phyloP scores from a whole-genome alignment of 371 early-diverging fungal genomes.

The Mortierella sp. region DNA sequence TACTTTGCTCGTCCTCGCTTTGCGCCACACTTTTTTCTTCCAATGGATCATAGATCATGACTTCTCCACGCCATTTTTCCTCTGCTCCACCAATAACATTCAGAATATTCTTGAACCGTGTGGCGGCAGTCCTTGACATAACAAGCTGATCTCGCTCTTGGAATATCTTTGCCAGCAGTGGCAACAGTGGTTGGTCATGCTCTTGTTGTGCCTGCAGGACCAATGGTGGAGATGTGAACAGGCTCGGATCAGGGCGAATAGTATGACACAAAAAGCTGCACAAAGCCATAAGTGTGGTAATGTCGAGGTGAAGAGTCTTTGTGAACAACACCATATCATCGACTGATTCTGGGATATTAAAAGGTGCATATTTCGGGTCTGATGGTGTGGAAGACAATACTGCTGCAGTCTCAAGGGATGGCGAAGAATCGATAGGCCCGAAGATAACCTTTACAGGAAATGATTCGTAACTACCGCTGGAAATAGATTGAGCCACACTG shows the following conservation, averaged over 20 bases:
- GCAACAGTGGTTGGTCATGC: conserved; percentile 38
- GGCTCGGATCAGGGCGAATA: conserved; percentile 27
- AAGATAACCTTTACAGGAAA: conserved; percentile 28
- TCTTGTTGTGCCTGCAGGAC: conserved; percentile 50
- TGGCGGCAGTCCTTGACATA: conserved; percentile 34
- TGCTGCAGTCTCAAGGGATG: not conserved
- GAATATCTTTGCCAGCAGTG: conserved; percentile 43
- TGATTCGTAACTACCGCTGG: not conserved
- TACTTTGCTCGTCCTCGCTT: conserved; percentile 19
- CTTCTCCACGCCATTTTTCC: conserved; percentile 47
- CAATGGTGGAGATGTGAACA: conserved; percentile 45
- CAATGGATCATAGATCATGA: conserved; percentile 40
- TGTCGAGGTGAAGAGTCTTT: conserved; percentile 45
- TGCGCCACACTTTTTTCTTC: not conserved
- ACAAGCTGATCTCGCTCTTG: conserved; percentile 39
- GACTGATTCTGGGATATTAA: conserved; percentile 29
- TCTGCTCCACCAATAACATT: conserved; percentile 47
- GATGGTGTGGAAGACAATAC: conserved; percentile 10
- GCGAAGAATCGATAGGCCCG: conserved; percentile 10
- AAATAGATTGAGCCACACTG: conserved; percentile 25
- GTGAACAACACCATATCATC: conserved; percentile 51
- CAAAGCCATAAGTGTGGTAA: conserved; percentile 51
- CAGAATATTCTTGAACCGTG: conserved; percentile 37
- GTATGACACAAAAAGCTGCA: conserved; percentile 46
- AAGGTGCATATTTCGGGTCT: conserved; percentile 24